Base-by-base conservation (phyloP, 192 early-diverging fungal genomes). In the Gryganskiella cystojenkinii region DNA sequence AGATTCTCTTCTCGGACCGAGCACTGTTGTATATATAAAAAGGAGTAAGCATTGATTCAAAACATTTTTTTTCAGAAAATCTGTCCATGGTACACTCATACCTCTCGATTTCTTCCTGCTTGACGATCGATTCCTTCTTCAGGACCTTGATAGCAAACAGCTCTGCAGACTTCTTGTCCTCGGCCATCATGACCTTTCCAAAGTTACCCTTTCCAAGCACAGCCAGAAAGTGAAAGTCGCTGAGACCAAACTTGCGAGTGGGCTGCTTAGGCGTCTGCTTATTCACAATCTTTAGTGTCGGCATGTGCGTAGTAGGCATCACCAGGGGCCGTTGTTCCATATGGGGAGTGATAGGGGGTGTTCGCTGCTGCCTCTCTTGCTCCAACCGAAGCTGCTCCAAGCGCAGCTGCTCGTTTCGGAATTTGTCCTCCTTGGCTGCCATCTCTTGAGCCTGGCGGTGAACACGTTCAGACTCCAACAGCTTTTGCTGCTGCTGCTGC, bases 171-270 rank as follows among this genome's bases (percentile, higher is more conserved):
- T 89, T 86, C 79, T 94, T 94, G 61, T 99, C 95, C 81, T 98
- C 95, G 1, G 96, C 95, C 46, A 99, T 86, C 93, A 99, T 96
- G 31, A 99, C 97, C 70, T 87, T 99, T 74, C 98, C 98, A 90
- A 98, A 99, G 85, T 98, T 98, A 55, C 98, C 98, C 80, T 95
- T 97, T 60, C 98, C 98, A 4, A 99, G 87, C 11, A 99, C 97
- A 33, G 96, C 94, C 54, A 96, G 58, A 59, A 99, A 95, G 63
- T 90, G 92, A 71, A 99, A 99, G 79, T 99, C 96, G 59, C 96
- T 92, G 27, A 96, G 78, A 0, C 91, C 89, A 50, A 95, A 89
- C 58, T 92, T 92, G 57, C 82, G 86, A 15, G 42, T 51, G 0
- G 66, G 55, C n/a, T n/a, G n/a, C 56, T 78, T 78, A 28, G 67